Conservation (phyloP, 2,329 filamentous ascomycete genomes). For the Penicillium sp. region DNA sequence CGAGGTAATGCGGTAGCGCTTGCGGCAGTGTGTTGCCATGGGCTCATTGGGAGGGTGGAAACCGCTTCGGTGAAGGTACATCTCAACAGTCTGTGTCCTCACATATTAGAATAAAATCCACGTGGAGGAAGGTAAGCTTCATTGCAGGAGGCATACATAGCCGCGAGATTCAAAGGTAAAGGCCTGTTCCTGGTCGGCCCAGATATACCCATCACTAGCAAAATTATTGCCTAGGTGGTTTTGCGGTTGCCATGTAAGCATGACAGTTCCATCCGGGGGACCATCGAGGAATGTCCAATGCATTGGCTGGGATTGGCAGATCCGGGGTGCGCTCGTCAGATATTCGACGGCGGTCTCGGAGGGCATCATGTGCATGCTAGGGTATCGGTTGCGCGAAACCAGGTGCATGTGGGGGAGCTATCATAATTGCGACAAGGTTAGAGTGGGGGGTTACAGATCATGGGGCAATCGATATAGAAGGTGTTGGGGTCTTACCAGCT, state of each 20-base stretch:
- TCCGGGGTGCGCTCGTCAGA: conserved; percentile 78
- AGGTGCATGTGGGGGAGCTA: conserved; percentile 89
- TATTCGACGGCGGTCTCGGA: conserved; percentile 78
- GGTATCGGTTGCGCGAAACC: conserved; percentile 79
- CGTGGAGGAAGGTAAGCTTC: not conserved
- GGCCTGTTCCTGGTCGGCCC: conserved; percentile 76
- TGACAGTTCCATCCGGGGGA: conserved; percentile 76
- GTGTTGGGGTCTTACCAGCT: conserved; percentile 42
- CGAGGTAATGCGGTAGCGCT: conserved; percentile 81
- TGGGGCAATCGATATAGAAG: not conserved
- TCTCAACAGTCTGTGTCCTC: conserved; percentile 73
- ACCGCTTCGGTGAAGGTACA: conserved; percentile 78
- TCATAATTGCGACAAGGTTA: conserved; percentile 13
- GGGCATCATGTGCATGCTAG: conserved; percentile 68
- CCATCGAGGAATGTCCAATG: conserved; percentile 89
- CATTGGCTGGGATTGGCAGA: conserved; percentile 81
- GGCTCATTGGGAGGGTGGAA: conserved; percentile 72
- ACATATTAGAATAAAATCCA: conserved; percentile 10
- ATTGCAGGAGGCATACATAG: conserved; percentile 52
- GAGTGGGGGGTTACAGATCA: conserved; percentile 11
- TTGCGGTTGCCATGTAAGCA: conserved; percentile 85
- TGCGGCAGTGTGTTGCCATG: conserved; percentile 72
- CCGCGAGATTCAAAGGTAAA: conserved; percentile 72
- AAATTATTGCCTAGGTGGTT: conserved; percentile 70
- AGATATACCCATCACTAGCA: conserved; percentile 89